Evolutionary conservation across 2,329 filamentous ascomycete genomes (phyloP), one percentile per base, ranked within the genome.

Genomic region (Aschersonia sp.): DNA sequence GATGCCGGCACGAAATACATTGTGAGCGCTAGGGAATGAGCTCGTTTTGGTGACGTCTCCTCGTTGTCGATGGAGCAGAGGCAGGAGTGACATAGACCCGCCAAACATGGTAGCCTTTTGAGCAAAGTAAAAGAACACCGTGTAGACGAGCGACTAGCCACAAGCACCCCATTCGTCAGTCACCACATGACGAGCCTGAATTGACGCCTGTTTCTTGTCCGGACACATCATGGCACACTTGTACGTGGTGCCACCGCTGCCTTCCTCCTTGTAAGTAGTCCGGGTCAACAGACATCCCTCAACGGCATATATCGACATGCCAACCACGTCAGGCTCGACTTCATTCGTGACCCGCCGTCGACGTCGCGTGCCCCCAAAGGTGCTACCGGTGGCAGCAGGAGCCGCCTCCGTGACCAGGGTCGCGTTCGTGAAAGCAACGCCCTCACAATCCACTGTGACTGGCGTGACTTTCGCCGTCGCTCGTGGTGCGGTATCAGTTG

Each of bases 231-330:
- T 30, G 10, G 41, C 44, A 42, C 53, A 54, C 12, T 42, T 39
- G 31, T 46, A 47, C 4, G 32, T 11, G 32, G 47, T 2, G 10
- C 41, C 30, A 5, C 48, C 44, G 7, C 30, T n/a, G 5, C 35
- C 45, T 0, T 5, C n/a, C 14, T 40, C 44, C 12, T 44, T 46
- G 41, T 49, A 52, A 6, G 48, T 42, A 10, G 45, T 44, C 12
- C 48, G 45, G 4, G 51, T 31, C 49, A 51, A 49, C 10, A 54
- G 35, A 35, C 53, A 54, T 4, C 50, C 50, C 10, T 41, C 31
- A 7, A 49, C 22, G 4, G 46, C 48, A 41, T 51, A 53, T 29
- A 52, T 43, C 8, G 45, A 48, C 40, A 50, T 32, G 9, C 45
- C 48, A 39, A 50, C 30, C 41, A 52, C 29, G 2, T 45, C 11